Evolutionary conservation across 2,329 filamentous ascomycete genomes (phyloP).

Genomic region (Hirsutella minnesotensis): DNA sequence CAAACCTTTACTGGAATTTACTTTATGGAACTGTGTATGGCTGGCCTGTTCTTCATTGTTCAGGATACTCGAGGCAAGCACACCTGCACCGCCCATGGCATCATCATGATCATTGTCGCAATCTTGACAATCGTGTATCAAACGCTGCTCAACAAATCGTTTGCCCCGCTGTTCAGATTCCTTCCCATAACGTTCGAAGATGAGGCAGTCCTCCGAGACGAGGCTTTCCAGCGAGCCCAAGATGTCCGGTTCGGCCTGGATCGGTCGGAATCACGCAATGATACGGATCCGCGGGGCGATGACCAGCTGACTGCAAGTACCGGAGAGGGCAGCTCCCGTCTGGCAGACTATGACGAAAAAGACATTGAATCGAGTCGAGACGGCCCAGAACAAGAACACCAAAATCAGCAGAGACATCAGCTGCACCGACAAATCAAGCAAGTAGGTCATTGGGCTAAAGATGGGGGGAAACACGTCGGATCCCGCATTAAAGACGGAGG

Average conservation of each 20-base stretch:
- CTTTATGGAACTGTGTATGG: slow-evolving; percentile 81
- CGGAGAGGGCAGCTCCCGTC: slow-evolving; percentile 16
- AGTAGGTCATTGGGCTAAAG: slow-evolving; percentile 30
- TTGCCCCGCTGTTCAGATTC: slow-evolving; percentile 76
- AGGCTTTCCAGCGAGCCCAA: slow-evolving; percentile 75
- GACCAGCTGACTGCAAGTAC: slow-evolving; percentile 27
- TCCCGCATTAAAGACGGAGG: slow-evolving; percentile 30
- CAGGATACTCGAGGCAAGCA: slow-evolving; percentile 39
- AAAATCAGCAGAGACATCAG: slow-evolving; percentile 8
- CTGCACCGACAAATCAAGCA: slow-evolving; percentile 34
- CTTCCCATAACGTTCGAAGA: slow-evolving; percentile 93
- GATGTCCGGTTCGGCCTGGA: slow-evolving; percentile 53
- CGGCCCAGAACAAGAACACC: slow-evolving; percentile 13
- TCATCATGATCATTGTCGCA: slow-evolving; percentile 69
- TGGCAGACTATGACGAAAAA: slow-evolving; percentile 25
- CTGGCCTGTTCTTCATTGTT: slow-evolving; percentile 80
- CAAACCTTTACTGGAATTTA: slow-evolving; percentile 93
- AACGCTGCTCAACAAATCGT: slow-evolving; percentile 67
- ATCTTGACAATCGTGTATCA: slow-evolving; percentile 69
- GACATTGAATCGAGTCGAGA: slow-evolving; percentile 25
- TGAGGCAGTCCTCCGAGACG: slow-evolving; percentile 81
- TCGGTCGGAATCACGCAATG: slow-evolving; percentile 39
- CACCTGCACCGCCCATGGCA: slow-evolving; percentile 63
- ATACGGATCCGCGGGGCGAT: slow-evolving; percentile 14
- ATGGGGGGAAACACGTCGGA: slow-evolving; percentile 17